These are phyloP conservation scores for Arctium lappa DNA, from an alignment of 129 eudicot species.

Conservation along the genomic window DNA sequence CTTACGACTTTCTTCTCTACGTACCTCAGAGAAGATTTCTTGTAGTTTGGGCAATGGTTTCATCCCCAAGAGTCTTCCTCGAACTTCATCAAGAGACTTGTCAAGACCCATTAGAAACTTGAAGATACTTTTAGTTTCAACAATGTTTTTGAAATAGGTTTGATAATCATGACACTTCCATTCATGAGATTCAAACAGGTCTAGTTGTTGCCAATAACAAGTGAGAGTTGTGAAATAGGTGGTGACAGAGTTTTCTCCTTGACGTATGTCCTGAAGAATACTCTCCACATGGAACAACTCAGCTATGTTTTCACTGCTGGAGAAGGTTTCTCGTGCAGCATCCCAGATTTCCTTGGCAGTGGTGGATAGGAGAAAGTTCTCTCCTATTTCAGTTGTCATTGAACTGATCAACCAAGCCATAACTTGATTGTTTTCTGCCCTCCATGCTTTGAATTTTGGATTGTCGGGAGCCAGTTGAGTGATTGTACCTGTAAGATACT, in stretches of 20 bases:
- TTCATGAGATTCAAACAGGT: not conserved
- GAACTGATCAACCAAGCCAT: not conserved
- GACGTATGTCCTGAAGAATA: not conserved
- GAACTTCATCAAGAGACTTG: constrained; percentile 11
- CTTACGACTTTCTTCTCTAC: not conserved
- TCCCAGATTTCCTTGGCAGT: not conserved
- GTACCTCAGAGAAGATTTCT: constrained; percentile 10
- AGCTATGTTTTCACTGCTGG: not conserved
- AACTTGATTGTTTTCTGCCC: not conserved
- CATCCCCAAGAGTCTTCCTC: not conserved
- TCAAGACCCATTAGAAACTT: constrained; percentile 4
- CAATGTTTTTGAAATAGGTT: not conserved
- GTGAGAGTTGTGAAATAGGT: not conserved
- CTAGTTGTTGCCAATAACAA: not conserved
- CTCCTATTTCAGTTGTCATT: not conserved
- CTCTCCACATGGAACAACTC: not conserved
- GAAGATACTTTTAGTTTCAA: not conserved
- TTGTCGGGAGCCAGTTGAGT: not conserved
- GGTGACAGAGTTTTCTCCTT: not conserved
- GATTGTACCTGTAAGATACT: not conserved
- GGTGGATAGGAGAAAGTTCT: not conserved
- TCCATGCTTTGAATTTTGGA: not conserved
- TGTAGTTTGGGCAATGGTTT: constrained; percentile 3
- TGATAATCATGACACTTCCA: not conserved
- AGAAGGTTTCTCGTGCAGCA: not conserved